A percentile compares a stretch with the other conserved stretches of the same genome.
phyloP scores from a whole-genome alignment of 2,329 filamentous ascomycete genomes.

The Lasiodiplodia citricola region DNA sequence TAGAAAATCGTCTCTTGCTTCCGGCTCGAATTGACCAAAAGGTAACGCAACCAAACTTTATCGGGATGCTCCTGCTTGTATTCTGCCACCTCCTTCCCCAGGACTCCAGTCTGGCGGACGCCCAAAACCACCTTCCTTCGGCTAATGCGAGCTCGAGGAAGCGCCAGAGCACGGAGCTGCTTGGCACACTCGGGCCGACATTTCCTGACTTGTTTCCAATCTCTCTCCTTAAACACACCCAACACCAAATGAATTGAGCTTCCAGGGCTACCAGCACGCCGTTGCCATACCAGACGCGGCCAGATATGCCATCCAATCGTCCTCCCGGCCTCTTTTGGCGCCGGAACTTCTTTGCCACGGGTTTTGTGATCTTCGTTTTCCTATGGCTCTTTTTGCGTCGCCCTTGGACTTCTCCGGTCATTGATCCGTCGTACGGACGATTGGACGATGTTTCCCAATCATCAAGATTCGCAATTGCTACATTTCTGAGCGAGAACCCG shows the following conservation, averaged over 20 bases:
- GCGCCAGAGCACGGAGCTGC: background rate
- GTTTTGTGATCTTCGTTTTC: background rate
- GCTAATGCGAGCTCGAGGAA: background rate
- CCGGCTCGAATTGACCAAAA: background rate
- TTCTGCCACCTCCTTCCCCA: background rate
- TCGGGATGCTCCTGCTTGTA: background rate
- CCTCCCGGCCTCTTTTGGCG: background rate
- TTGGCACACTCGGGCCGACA: slow-evolving; percentile 8
- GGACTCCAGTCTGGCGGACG: background rate
- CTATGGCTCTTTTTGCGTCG: slow-evolving; percentile 1
- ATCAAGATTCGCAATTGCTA: slow-evolving; percentile 41
- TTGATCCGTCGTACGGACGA: slow-evolving; percentile 21
- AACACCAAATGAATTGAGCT: background rate
- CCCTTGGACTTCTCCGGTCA: background rate
- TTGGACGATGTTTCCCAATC: slow-evolving; percentile 6
- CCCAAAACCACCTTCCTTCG: background rate
- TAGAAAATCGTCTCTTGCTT: background rate
- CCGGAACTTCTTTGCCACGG: background rate
- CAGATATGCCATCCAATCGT: slow-evolving; percentile 10
- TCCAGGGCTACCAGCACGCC: background rate
- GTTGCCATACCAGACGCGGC: background rate
- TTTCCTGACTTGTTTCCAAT: background rate
- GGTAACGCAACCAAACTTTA: background rate
- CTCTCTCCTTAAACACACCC: slow-evolving; percentile 10
- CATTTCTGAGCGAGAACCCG: slow-evolving; percentile 44